phyloP scores from a whole-genome alignment of 1,284 basidiomycete genomes.

The Sporisorium scitamineum region DNA sequence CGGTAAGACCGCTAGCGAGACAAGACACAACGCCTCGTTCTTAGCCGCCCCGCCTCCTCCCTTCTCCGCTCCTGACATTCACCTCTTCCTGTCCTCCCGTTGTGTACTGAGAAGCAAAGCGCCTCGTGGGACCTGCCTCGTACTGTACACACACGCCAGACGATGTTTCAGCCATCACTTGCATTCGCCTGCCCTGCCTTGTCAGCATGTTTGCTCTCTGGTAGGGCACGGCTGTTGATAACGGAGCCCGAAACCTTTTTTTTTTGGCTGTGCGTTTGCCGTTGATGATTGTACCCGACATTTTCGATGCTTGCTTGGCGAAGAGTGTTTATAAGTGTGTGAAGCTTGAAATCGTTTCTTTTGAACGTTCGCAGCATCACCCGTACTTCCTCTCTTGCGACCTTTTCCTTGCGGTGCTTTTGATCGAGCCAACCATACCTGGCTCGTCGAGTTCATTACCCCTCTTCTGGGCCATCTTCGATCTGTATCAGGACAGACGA shows the following conservation, averaged over 20 bases:
- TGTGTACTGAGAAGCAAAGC: not conserved
- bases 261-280: too few species aligned
- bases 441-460: not conserved
- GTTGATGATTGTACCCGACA: not conserved
- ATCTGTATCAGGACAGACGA: not conserved
- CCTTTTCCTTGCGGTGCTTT: not conserved
- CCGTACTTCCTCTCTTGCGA: not conserved
- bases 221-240: too few species aligned
- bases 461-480: not conserved
- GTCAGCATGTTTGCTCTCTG: too few species aligned
- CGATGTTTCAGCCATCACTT: conserved; percentile 11
- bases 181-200: too few species aligned
- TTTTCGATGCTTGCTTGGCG: not conserved
- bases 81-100: not conserved
- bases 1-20: not conserved
- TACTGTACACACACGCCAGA: not conserved
- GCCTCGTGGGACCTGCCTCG: not conserved
- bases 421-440: not conserved
- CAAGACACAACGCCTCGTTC: not conserved
- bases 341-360: not conserved
- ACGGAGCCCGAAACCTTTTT: not conserved
- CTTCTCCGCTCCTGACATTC: not conserved
- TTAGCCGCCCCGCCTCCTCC: not conserved
- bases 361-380: not conserved
- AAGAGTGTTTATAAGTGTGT: not conserved